Percentiles rank a stretch among this genome's conserved stretches.
Evolutionary conservation across 139 green algal genomes (phyloP).

Genomic region (Monoraphidium neglectum): DNA sequence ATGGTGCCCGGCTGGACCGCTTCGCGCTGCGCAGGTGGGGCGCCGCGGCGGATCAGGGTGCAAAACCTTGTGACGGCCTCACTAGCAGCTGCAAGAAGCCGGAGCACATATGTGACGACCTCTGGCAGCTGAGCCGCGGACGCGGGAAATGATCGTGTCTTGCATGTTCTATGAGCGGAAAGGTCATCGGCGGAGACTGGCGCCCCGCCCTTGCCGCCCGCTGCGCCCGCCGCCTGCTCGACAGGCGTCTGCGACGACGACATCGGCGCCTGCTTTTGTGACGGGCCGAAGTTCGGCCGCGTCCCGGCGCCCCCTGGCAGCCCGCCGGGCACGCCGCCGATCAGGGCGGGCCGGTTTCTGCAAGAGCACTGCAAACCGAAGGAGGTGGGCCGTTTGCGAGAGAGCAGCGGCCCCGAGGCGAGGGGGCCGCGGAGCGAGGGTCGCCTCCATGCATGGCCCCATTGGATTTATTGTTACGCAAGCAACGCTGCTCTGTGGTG

Average conservation of each 20-base stretch:
- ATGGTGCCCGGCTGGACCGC: slow-evolving; percentile 3
- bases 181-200: no score
- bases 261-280: slow-evolving; percentile 55
- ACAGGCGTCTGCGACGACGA: slow-evolving; percentile 59
- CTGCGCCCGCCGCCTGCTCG: no score
- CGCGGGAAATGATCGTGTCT: no score
- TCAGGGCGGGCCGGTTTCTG: slow-evolving; percentile 27
- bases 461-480: no score
- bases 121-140: no score
- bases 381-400: slow-evolving; percentile 39
- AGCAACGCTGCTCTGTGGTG: no score
- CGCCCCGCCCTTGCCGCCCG: no score
- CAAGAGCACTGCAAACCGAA: slow-evolving; percentile 35
- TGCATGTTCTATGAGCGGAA: no score
- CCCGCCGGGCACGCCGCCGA: slow-evolving; percentile 39
- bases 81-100: not conserved
- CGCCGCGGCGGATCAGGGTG: not conserved
- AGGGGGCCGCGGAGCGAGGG: no score
- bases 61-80: no score
- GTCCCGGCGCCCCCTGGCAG: slow-evolving; percentile 35
- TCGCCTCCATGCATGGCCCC: no score
- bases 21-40: slow-evolving; percentile 11
- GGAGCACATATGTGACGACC: no score
- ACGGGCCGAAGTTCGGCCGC: slow-evolving; percentile 36
- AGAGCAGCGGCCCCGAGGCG: slow-evolving; percentile 28